Evolutionary conservation across 2,329 filamentous ascomycete species (phyloP), one percentile per base, ranked within the genome.

Genomic region (Clonostachys rhizophaga): DNA sequence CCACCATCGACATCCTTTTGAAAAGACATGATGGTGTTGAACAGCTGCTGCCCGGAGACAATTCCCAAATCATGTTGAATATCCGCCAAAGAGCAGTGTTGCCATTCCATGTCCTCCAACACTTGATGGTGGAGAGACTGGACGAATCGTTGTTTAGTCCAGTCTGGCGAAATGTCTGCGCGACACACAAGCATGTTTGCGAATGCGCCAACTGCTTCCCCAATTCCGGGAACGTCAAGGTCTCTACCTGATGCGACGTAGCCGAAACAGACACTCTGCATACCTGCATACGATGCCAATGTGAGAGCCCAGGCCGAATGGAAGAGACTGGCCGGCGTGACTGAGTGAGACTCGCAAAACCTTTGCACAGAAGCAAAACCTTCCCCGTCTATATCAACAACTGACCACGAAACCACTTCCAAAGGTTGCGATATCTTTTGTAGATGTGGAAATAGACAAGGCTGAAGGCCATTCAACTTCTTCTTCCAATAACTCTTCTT

Each of bases 361-460:
- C 4, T 30, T 30, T 30, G 24, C 24, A 30, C 39, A 6, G 24
- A 30, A 30, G 24, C 24, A 8, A 30, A 30, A 30, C 10, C 24
- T 30, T 10, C 24, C 24, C 24, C 24, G 3, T 30, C 24, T 30
- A 30, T 30, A 4, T 10, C 24, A 30, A 10, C 24, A 30, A 30
- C 24, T 30, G 24, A 30, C 24, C 24, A 30, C 24, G 24, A 30
- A 30, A 30, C 24, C 9, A 30, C 24, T 10, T 30, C 24, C 24
- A 9, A 30, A 30, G 24, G 24, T 9, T 30, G 24, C 47, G 6
- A 13, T 33, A n/a, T 34, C 42, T 14, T 43, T 30, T 12, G 14
- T 34, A 37, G 13, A 14, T 14, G 42, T 35, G 56, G 56, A 34
- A 58, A 55, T 14, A 47, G 46, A 40, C 54, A 56, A 3, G 55